Conservation (phyloP, 108 stramenopile species). For the Fragilaria crotonensis region DNA sequence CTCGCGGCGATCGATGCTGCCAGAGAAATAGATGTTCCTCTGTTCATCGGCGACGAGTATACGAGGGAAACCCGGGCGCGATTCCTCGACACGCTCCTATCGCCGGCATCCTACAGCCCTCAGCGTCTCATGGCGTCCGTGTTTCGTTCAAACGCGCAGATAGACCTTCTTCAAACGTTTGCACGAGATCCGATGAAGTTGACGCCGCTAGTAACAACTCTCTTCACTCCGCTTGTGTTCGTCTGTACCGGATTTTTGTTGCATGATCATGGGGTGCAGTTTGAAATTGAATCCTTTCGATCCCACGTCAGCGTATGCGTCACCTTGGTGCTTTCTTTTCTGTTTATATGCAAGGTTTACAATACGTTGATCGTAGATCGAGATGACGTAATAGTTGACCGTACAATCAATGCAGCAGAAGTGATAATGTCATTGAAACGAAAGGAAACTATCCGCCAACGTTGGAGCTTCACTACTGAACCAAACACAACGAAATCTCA, state of each 20-base stretch:
- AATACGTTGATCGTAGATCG: constrained; percentile 44
- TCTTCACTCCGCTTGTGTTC: constrained; percentile 18
- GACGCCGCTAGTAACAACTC: constrained; percentile 23
- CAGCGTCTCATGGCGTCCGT: constrained; percentile 11
- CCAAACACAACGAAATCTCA: neutral
- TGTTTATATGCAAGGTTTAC: constrained; percentile 31
- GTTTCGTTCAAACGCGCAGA: constrained; percentile 12
- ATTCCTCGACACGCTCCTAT: constrained; percentile 15
- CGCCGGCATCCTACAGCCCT: constrained; percentile 31
- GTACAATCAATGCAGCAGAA: constrained; percentile 18
- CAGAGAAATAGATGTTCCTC: constrained; percentile 35
- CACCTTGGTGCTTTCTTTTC: constrained; percentile 28
- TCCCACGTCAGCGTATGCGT: constrained; percentile 8
- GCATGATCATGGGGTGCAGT: neutral
- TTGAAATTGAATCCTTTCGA: constrained; percentile 8
- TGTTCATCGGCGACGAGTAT: constrained; percentile 52
- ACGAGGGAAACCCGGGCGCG: constrained; percentile 31
- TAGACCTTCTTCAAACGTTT: constrained; percentile 34
- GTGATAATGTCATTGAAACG: constrained; percentile 25
- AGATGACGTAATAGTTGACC: constrained; percentile 29
- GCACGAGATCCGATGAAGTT: constrained; percentile 34
- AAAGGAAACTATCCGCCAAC: constrained; percentile 31
- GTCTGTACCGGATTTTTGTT: constrained; percentile 3
- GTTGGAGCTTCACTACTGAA: constrained; percentile 31
- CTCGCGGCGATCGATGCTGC: constrained; percentile 34